Evolutionary conservation across 1,139 yeast species (phyloP).

Genomic region (Saccharomyces pastorianus): DNA sequence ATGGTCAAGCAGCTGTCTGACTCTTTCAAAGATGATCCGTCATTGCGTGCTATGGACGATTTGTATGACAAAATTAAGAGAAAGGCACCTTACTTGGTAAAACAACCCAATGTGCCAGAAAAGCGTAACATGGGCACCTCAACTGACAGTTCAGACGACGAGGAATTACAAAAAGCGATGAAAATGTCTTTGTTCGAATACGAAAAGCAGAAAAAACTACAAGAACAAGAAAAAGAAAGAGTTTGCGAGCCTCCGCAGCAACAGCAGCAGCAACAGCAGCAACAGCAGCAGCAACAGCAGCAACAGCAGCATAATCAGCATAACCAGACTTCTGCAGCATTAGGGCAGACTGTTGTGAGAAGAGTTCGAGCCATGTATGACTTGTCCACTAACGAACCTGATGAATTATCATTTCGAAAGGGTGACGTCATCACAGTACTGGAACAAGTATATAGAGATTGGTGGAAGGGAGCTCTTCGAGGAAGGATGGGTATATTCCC

Average conservation of each 20-base stretch:
- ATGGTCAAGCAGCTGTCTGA: conserved; percentile 56
- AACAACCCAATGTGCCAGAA: conserved; percentile 48
- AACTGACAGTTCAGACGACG: conserved; percentile 60
- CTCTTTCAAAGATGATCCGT: conserved; percentile 60
- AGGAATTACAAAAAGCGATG: conserved; percentile 69
- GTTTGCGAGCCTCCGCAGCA: conserved; percentile 1
- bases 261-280: conserved; percentile 6
- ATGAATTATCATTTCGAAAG: conserved; percentile 61
- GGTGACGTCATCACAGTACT: conserved; percentile 78
- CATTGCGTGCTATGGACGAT: conserved; percentile 60
- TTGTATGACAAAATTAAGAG: conserved; percentile 42
- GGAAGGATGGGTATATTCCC: conserved; percentile 92
- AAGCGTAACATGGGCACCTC: conserved; percentile 44
- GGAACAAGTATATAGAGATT: conserved; percentile 82
- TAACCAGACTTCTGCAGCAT: conserved; percentile 9
- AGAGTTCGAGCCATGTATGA: conserved; percentile 84
- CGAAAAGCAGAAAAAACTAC: conserved; percentile 23
- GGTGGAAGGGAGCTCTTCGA: conserved; percentile 88
- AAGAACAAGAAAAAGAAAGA: conserved; percentile 3
- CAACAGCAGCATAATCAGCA: conserved; percentile 3
- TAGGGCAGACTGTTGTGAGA: conserved; percentile 35
- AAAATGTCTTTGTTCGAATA: conserved; percentile 66
- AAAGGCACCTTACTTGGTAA: conserved; percentile 40
- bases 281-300: conserved; percentile 3
- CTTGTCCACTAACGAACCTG: conserved; percentile 59